Base-by-base conservation (phyloP, 352 stramenopile species). In the Pythium folliculosum region DNA sequence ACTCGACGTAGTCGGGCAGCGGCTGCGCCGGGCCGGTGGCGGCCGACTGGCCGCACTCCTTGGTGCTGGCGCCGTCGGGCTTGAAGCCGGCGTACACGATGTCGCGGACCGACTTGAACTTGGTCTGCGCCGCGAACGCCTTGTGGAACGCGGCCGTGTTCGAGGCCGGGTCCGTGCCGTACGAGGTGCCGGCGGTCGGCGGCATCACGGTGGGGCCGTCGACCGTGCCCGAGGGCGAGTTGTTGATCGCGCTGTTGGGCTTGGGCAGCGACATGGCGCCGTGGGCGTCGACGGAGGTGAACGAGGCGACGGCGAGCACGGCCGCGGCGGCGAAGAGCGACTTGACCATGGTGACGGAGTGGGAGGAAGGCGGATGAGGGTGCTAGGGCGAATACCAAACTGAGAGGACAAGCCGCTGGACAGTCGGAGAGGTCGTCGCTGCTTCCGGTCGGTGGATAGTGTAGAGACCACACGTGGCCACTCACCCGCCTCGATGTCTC, bases 101-200 rank as follows among this genome's bases (percentile, higher is more conserved):
- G 7, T 63, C 57, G 32, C 57, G 57, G 19, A 78, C n/a, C 10
- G 54, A 61, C 44, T 67, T 65, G 68, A 71, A 78, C 37, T 54
- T 47, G 51, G 47, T 68, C 55, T 62, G 44, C 1, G 53, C 54
- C 47, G 72, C 70, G 59, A 75, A 53, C n/a, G 71, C 71, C 7
- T 59, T 57, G 9, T 48, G 67, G 64, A 69, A 78, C 32, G 67
- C 67, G 58, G 65, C 63, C 10, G 65, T 67, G 60, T 77, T 77
- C 4, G 58, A 57, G 7, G 48, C 60, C 0, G 65, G 65, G 38
- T 64, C 57, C 17, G 25, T 60, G 27, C 44, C 65, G 49, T 67
- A 77, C 14, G 40, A 55, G 54, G 51, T 54, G 30, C 62, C 62
- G 7, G 21, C 22, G 1, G 43, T 37, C 32, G 50, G 12, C 9